Percentiles rank a stretch among this genome's conserved stretches.
These are phyloP conservation scores for Alternaria tenuissima DNA, from an alignment of 2,329 filamentous ascomycete genomes.

Conservation along the genomic window DNA sequence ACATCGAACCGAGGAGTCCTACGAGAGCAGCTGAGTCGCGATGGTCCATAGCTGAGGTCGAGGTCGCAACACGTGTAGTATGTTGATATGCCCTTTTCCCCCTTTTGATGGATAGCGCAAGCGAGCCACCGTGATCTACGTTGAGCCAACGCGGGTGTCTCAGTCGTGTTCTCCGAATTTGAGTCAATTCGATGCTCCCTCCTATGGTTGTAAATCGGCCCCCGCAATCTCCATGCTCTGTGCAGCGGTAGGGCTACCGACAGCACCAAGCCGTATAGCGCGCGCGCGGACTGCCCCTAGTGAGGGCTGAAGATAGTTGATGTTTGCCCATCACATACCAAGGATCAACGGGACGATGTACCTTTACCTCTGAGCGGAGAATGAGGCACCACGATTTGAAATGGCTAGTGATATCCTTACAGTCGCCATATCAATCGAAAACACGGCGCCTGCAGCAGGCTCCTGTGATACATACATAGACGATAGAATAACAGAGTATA, in stretches of 20 bases:
- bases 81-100: slow-evolving; percentile 5
- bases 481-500: not conserved
- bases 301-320: not conserved
- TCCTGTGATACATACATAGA: too few species aligned
- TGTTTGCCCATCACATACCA: not conserved
- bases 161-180: not conserved
- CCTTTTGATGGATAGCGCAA: slow-evolving; percentile 10
- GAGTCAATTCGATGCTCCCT: not conserved
- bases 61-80: slow-evolving; percentile 1
- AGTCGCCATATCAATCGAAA: too few species aligned
- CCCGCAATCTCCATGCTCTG: slow-evolving; percentile 9
- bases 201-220: slow-evolving; percentile 3
- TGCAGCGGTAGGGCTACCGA: slow-evolving; percentile 4
- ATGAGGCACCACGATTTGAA: not conserved
- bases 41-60: not conserved
- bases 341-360: slow-evolving; percentile 3
- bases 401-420: too few species aligned
- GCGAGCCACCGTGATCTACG: not conserved
- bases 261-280: slow-evolving; percentile 1
- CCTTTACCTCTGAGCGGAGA: not conserved
- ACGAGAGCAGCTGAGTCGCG: not conserved
- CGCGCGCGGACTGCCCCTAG: not conserved
- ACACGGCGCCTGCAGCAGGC: too few species aligned
- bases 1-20: slow-evolving; percentile 8
- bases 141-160: not conserved